Base-by-base conservation (phyloP, 257 asterid genomes). In the Ligustrum vulgare region DNA sequence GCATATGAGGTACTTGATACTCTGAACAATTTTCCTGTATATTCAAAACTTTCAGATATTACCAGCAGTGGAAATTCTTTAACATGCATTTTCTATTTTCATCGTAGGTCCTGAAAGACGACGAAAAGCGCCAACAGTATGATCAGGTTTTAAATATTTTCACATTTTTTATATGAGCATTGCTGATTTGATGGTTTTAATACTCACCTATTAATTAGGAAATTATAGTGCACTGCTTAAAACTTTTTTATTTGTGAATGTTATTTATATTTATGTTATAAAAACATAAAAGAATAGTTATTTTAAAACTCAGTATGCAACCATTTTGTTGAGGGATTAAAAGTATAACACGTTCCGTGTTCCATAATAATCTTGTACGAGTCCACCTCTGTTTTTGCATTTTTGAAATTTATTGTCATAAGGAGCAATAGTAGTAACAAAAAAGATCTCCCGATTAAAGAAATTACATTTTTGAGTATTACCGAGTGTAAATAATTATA, bases 1-100 rank as follows among this genome's bases (percentile, higher is more conserved):
- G 97, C 97, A 22, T 91, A 93, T 75, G 97, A 91, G 96, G 97
- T 89, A 76, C 70, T 58, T 41, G 45, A 56, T 67, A 51, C 36
- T 34, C 54, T 32, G 67, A 60, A 47, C 39, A 15, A 12, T 56
- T 18, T 79, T 72, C 77, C 36, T 41, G 64, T 68, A 25, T 6
- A 35, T 72, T 72, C n/a, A 13, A 15, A 54, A 47, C 12, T 15
- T 22, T 35, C 23, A 6, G 72, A 33, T 71, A 37, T 43, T 37
- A 31, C 33, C 8, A 65, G 3, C 28, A 70, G 33, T 58, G 35
- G 35, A 60, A 10, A 60, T 15, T n/a, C 15, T 69, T 63, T 33
- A 18, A 34, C 36, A 51, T 74, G 11, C 65, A 60, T 62, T 51
- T n/a, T 64, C 72, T 35, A 22, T 62, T 66, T 56, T 79, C 31